Evolutionary conservation across 2,329 filamentous ascomycete species (phyloP), one percentile per base, ranked within the genome.

Genomic region (Alternaria gaisen): DNA sequence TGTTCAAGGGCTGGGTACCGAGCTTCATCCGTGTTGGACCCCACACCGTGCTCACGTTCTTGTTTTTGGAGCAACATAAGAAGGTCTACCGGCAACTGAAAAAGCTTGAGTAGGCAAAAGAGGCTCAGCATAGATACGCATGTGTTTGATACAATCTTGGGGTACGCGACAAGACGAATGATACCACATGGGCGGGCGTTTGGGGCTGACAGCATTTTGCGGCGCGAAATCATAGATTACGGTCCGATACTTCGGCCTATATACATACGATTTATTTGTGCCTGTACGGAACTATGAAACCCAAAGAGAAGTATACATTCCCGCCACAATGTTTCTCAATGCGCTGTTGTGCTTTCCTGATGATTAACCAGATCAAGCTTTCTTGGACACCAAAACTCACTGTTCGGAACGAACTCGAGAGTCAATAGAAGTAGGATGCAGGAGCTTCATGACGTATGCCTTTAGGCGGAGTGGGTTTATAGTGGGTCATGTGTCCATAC

Each of bases 1-100:
- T 94, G 86, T 96, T 96, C 80, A 91, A 92, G 78, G 93, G 93
- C 62, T 96, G 92, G 92, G 88, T 94, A 47, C 93, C 93, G n/a
- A 89, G 87, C 74, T 90, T 90, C 67, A 87, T 90, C 58, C 83
- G 88, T 8, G 76, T 90, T 20, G 88, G 88, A 2, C 88, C 88
- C 36, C 93, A 97, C 82, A 97, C 92, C 8, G 91, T 97, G 62
- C 90, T 90, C 70, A 97, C 92, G 36, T 94, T 97, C 78, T 77
- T 97, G 72, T 94, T 95, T 78, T 78, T 97, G 73, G 93, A 97
- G 78, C 89, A 92, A 77, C 93, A 97, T 79, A 93, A 94, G 82
- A 92, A 90, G 79, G 77, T 89, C 26, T 96, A 93, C 80, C 85
- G 83, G 43, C 58, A 73, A 50, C 47, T 73, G n/a, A 72, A 75